Evolutionary conservation across 352 stramenopile species (phyloP), one percentile per base, ranked within the genome.

Genomic region (Pythium grandisporangium): DNA sequence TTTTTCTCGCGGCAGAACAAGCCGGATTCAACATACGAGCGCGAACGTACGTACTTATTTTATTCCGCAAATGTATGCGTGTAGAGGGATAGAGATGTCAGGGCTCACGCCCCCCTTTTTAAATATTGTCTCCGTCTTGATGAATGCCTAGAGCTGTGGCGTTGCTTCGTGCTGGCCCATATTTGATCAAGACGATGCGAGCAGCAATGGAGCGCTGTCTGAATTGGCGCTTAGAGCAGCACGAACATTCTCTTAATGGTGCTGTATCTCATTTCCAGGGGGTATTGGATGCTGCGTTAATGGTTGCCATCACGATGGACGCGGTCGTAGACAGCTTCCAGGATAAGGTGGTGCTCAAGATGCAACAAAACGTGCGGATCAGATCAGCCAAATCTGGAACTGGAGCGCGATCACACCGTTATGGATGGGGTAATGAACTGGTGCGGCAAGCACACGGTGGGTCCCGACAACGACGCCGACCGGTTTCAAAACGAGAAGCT

Each of bases 311-410:
- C 6, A 56, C 56, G 4, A 70, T 85, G 58, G 61, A 77, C 17
- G 34, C 25, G 0, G 55, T 78, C 12, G 51, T 60, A n/a, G 42
- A 37, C 6, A 63, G 55, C 5, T 89, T 81, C 29, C 70, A 85
- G 37, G 73, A 89, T 30, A 60, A 68, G 10, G 60, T 85, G 0
- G 43, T 79, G 33, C 27, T 89, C 20, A 84, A 83, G 45, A 82
- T 89, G 63, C 76, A 89, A 32, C 51, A 54, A 22, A 57, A 42
- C 19, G 21, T 6, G 16, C 26, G 43, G 13, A 25, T 22, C 10
- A 40, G 16, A 10, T 12, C 13, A 24, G n/a, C n/a, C n/a, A n/a
- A n/a, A n/a, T n/a, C n/a, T n/a, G n/a, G n/a, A n/a, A n/a, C n/a
- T n/a, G n/a, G n/a, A n/a, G n/a, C n/a, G n/a, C n/a, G n/a, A n/a